Base-by-base conservation (phyloP, 2,329 filamentous ascomycete species). In the Teratosphaeria destructans region DNA sequence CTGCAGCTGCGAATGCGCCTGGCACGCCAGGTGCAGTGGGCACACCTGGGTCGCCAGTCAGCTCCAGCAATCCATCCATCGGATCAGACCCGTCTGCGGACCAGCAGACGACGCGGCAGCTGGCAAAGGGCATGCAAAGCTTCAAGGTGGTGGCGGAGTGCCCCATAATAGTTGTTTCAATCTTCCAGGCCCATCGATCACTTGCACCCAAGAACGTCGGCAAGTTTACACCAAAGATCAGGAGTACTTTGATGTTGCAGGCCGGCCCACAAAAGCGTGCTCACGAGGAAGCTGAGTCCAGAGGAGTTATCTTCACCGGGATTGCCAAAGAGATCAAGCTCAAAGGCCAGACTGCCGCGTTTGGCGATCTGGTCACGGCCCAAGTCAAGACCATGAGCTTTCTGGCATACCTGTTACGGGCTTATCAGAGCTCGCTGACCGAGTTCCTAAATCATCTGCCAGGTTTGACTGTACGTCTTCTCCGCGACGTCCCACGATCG, bases 351-450 rank as follows among this genome's bases (percentile, higher is more conserved):
- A 61, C 61, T 14, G 88, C 88, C 12, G 93, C 92, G 0, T 99
- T 97, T 77, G 94, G 93, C 39, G 95, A 99, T 68, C 95, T 97
- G 66, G 95, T 99, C 64, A 97, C 91, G 0, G 91, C 93, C 1
- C 95, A 99, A 73, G 94, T 99, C 16, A 97, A 99, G 79, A 97
- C 93, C 0, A 97, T 99, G 93, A 97, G 92, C 69, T 99, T 99
- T 69, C 74, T 99, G 65, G 95, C 95, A 1, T 99, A 97, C 70
- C 78, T 99, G 0, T 81, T 99, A 12, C 81, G 94, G 52, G 88
- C 95, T 55, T 95, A 96, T 73, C 86, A 91, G 2, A 87, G 88
- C 60, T 89, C 96, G 65, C 78, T 99, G 10, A 84, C 85, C 11
- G 94, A 99, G 67, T 97, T 99, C 67, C 77, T 99, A 32, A 87